These are phyloP conservation scores for Tilletia caries DNA, from an alignment of 1,284 basidiomycete genomes.

Conservation along the genomic window DNA sequence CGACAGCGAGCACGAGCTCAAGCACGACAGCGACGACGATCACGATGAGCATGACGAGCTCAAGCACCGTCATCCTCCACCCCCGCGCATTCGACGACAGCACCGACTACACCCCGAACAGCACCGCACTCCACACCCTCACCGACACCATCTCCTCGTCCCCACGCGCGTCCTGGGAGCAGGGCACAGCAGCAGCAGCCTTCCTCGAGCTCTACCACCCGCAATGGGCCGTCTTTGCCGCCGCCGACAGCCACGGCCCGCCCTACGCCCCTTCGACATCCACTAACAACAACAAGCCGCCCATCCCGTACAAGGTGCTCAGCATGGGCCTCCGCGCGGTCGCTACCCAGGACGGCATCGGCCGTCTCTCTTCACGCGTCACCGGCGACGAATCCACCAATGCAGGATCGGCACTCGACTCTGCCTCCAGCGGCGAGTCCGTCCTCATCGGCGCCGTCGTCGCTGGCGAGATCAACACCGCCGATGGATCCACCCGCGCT, in stretches of 20 bases:
- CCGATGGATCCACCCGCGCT: constrained; percentile 21
- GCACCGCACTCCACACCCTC: constrained; percentile 35
- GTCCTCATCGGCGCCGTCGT: constrained; percentile 44
- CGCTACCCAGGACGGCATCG: constrained; percentile 33
- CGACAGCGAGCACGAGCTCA: too few species aligned
- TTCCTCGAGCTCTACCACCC: constrained; percentile 43
- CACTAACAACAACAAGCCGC: constrained; percentile 1
- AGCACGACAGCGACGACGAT: too few species aligned
- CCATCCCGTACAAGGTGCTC: constrained; percentile 28
- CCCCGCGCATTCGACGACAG: not conserved
- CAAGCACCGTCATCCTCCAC: not conserved
- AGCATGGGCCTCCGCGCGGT: constrained; percentile 40
- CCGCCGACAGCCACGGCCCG: too few species aligned
- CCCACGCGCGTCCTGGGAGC: constrained; percentile 49
- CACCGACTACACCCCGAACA: constrained; percentile 24
- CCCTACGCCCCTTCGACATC: too few species aligned
- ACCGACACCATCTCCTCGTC: constrained; percentile 34
- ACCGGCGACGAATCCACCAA: constrained; percentile 42
- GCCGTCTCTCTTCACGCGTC: constrained; percentile 39
- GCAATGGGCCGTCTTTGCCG: constrained; percentile 36
- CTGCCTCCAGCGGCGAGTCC: constrained; percentile 40
- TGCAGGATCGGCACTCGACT: constrained; percentile 42
- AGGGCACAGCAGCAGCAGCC: constrained; percentile 45
- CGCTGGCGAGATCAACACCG: constrained; percentile 34
- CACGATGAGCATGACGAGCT: too few species aligned